These are phyloP conservation scores for Phytopythium boreale DNA, from an alignment of 352 stramenopile genomes.

Conservation along the genomic window DNA sequence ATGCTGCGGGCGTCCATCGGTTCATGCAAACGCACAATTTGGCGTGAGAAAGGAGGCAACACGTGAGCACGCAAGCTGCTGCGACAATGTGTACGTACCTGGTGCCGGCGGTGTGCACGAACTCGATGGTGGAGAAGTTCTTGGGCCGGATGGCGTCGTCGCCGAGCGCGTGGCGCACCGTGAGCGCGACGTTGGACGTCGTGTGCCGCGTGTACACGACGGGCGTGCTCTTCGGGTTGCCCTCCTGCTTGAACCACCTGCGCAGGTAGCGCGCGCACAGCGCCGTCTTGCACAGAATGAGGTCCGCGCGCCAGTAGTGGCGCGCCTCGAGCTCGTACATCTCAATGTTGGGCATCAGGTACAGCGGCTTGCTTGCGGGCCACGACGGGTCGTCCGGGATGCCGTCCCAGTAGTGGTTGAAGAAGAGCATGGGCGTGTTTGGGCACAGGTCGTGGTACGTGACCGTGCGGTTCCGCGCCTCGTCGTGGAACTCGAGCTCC, in stretches of 20 bases:
- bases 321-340: conserved; percentile 49
- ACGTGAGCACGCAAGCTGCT: too few species aligned
- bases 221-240: conserved; percentile 35
- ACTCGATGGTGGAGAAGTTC: conserved; percentile 36
- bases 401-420: conserved; percentile 59
- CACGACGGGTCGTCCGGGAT: conserved; percentile 12
- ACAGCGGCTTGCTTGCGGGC: conserved; percentile 36
- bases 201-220: conserved; percentile 48
- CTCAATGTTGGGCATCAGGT: conserved; percentile 54
- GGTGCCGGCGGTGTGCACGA: conserved; percentile 44
- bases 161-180: conserved; percentile 44
- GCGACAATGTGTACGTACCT: conserved; percentile 10
- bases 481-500: conserved; percentile 29
- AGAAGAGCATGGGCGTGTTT: conserved; percentile 45
- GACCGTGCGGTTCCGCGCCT: conserved; percentile 13
- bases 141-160: conserved; percentile 20
- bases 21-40: too few species aligned
- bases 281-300: conserved; percentile 54
- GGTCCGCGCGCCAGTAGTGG: conserved; percentile 42
- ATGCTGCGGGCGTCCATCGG: conserved; percentile 5
- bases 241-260: conserved; percentile 50
- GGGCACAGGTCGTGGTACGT: conserved; percentile 59
- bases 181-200: conserved; percentile 34
- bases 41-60: too few species aligned
- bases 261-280: conserved; percentile 31